These are phyloP conservation scores for Zoysia pacifica DNA, from an alignment of 176 grass and related monocot genomes.

Conservation along the genomic window DNA sequence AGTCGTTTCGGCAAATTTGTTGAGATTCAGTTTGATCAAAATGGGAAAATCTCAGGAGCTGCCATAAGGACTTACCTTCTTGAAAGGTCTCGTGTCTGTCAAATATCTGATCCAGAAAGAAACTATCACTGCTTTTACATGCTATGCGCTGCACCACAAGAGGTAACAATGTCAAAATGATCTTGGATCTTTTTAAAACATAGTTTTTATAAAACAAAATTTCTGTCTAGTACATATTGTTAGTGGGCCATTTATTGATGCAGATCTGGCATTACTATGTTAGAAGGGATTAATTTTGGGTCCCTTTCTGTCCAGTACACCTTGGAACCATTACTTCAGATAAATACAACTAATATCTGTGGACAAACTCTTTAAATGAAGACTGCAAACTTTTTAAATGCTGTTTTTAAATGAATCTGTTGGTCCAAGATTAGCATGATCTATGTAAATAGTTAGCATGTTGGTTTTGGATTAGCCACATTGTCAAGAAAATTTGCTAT, in stretches of 20 bases:
- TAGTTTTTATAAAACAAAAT: slow-evolving; percentile 17
- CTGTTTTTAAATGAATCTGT: slow-evolving; percentile 23
- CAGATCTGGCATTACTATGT: background rate
- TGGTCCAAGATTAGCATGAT: background rate
- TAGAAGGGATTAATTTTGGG: slow-evolving; percentile 11
- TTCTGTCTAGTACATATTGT: slow-evolving; percentile 1
- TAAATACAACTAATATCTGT: slow-evolving; percentile 6
- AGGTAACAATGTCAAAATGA: slow-evolving; percentile 42
- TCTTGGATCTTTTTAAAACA: slow-evolving; percentile 15
- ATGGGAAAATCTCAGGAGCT: slow-evolving; percentile 81
- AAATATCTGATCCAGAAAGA: slow-evolving; percentile 92
- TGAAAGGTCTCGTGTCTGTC: slow-evolving; percentile 91
- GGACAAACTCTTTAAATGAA: slow-evolving; percentile 23
- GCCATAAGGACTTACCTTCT: slow-evolving; percentile 89
- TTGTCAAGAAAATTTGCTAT: slow-evolving; percentile 14
- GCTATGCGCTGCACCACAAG: slow-evolving; percentile 74
- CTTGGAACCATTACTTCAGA: background rate
- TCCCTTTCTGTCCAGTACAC: background rate
- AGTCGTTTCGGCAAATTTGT: slow-evolving; percentile 97
- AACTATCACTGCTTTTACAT: slow-evolving; percentile 98
- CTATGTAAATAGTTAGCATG: background rate
- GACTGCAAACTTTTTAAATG: slow-evolving; percentile 13
- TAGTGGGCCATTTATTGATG: slow-evolving; percentile 5
- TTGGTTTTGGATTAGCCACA: slow-evolving; percentile 6
- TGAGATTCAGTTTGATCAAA: slow-evolving; percentile 86